Evolutionary conservation across 805 yeast genomes (phyloP), one percentile per base, ranked within the genome.

Genomic region (Saturnispora ahearnii): DNA sequence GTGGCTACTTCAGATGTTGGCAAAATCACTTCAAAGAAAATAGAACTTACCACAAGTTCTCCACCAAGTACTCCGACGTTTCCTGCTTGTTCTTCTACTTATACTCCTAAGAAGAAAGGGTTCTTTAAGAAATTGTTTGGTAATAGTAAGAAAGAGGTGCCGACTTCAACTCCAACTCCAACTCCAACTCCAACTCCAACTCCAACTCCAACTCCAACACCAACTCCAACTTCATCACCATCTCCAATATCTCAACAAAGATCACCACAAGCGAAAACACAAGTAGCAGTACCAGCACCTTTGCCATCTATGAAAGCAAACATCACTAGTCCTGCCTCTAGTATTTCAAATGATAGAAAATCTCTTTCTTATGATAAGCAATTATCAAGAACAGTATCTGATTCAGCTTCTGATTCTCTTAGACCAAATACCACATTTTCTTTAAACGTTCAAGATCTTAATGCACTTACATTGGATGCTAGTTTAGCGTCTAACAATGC

Each of bases 41-140:
- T 41, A 42, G 15, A 45, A 42, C 48, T 33, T 5, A n/a, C 32
- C 4, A 36, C 51, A 21, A 41, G 46, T 3, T 31, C 9, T 8
- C 30, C 18, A 13, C 9, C 45, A 2, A 34, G 41, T 8, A 26
- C 49, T 9, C 49, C 56, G 5, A 18, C 22, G n/a, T 46, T 5
- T 26, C 2, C 29, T 26, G 3, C 29, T 26, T 18, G 24, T 48
- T 34, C 24, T 46, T 12, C 46, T 57, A 13, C 55, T 6, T 21
- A 49, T 5, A 29, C 50, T 15, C 32, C 41, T 15, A 53, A 53
- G 48, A 59, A 56, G 46, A 53, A 51, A 6, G 60, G 64, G 5
- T 60, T 62, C 41, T 59, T 62, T 37, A 59, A 60, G 47, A 61
- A 58, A 29, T 47, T 62, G 18, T 65, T 66, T 51, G 63, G 62